Evolutionary conservation across 306 rosid species (phyloP).

Genomic region (Psophocarpus tetragonolobus): DNA sequence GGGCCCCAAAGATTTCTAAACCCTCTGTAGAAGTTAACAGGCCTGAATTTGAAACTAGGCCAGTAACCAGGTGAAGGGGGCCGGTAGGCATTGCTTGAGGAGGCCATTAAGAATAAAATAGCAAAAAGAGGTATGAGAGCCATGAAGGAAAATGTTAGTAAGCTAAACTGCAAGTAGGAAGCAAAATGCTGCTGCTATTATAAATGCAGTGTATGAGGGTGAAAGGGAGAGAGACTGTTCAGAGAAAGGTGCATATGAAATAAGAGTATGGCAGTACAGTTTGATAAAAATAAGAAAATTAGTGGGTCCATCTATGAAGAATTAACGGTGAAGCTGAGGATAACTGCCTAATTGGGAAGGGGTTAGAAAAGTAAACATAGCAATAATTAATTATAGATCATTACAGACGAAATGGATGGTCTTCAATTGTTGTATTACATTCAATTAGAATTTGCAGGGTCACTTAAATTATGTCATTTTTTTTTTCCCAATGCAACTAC

Average conservation of each 20-base stretch:
- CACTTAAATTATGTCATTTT: slow-evolving; percentile 20
- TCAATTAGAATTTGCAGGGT: slow-evolving; percentile 3
- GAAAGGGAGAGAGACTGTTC: slow-evolving; percentile 38
- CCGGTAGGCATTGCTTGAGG: slow-evolving; percentile 66
- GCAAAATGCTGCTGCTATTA: slow-evolving; percentile 42
- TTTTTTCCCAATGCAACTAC: slow-evolving; percentile 30
- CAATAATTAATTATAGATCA: background rate
- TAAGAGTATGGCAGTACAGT: slow-evolving; percentile 47
- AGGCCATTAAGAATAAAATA: slow-evolving; percentile 39
- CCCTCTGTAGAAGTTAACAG: slow-evolving; percentile 65
- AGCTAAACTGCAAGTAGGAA: slow-evolving; percentile 30
- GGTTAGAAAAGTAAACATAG: background rate
- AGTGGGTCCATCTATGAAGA: slow-evolving; percentile 43
- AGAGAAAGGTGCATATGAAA: slow-evolving; percentile 31
- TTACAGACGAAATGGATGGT: slow-evolving; percentile 19
- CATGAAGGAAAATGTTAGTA: slow-evolving; percentile 43
- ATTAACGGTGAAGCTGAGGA: slow-evolving; percentile 27
- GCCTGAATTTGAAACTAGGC: slow-evolving; percentile 81
- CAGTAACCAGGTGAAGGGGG: slow-evolving; percentile 93
- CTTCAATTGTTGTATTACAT: slow-evolving; percentile 30
- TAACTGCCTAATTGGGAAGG: background rate
- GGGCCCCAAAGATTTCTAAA: slow-evolving; percentile 89
- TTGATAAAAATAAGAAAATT: slow-evolving; percentile 52
- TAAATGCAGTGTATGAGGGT: slow-evolving; percentile 54
- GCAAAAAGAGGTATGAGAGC: slow-evolving; percentile 43